Evolutionary conservation across 768 basidiomycete species (phyloP).

Genomic region (Gyrodon lividus): DNA sequence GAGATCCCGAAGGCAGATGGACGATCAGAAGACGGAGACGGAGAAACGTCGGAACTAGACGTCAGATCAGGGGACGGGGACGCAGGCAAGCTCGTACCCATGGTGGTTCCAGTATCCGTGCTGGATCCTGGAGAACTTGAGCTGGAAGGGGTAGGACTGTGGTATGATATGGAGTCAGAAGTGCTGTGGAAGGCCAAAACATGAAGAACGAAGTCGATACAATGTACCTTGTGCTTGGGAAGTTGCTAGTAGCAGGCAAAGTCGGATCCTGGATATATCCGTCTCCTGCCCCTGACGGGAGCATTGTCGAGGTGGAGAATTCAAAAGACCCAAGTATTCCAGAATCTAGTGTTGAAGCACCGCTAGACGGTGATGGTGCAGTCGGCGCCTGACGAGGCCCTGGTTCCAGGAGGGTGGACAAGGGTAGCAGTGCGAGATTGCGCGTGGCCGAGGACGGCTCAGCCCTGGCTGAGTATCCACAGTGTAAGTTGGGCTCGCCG

Average conservation of each 20-base stretch:
- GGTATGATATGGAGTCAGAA: constrained; percentile 6
- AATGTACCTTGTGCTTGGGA: constrained; percentile 9
- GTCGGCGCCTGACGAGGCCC: constrained; percentile 6
- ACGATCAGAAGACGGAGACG: background rate
- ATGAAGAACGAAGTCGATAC: background rate
- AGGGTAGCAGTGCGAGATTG: constrained; percentile 7
- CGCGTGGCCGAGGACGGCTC: constrained; percentile 10
- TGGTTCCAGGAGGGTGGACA: constrained; percentile 14
- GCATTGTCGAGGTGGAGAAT: constrained; percentile 3
- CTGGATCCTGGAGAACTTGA: background rate
- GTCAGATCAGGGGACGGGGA: background rate
- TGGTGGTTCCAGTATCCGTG: constrained; percentile 9
- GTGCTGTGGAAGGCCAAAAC: background rate
- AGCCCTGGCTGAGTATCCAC: constrained; percentile 4
- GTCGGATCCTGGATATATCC: background rate
- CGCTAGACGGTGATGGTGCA: constrained; percentile 1
- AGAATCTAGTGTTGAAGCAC: background rate
- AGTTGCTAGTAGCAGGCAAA: background rate
- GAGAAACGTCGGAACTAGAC: constrained; percentile 19
- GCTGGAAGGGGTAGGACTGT: background rate
- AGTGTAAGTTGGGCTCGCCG: constrained; percentile 9
- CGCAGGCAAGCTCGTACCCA: constrained; percentile 19
- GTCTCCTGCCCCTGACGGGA: background rate
- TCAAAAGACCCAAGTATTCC: constrained; percentile 1
- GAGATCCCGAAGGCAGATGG: background rate